A percentile compares a stretch with the other conserved stretches of the same genome.
phyloP scores from a whole-genome alignment of 2,329 filamentous ascomycete genomes.

The Emmonsia crescens region DNA sequence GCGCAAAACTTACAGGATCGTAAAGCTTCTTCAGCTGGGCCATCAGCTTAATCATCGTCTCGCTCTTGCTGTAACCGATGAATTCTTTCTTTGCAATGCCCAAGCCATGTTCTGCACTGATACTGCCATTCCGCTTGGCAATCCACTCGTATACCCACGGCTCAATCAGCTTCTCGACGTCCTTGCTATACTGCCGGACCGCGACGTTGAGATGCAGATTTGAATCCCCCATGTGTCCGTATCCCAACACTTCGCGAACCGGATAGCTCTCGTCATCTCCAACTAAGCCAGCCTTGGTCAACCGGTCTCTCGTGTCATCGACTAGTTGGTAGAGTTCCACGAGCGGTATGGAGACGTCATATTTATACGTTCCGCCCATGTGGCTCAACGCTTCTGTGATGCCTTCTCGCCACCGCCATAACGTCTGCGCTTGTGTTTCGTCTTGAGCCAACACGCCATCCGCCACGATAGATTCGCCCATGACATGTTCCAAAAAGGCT shows the following conservation, averaged over 20 bases:
- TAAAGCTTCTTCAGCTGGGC: slow-evolving; percentile 89
- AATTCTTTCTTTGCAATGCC: slow-evolving; percentile 93
- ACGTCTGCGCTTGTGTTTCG: slow-evolving; percentile 71
- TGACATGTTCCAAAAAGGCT: slow-evolving; percentile 79
- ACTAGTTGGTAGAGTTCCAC: slow-evolving; percentile 79
- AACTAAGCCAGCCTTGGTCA: slow-evolving; percentile 64
- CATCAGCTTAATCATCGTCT: slow-evolving; percentile 83
- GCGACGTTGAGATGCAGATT: slow-evolving; percentile 92
- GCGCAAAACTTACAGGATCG: slow-evolving; percentile 62
- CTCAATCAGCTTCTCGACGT: slow-evolving; percentile 77
- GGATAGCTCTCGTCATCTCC: slow-evolving; percentile 65
- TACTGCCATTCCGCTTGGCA: slow-evolving; percentile 72
- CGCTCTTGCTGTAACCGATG: slow-evolving; percentile 82
- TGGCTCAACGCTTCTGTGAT: slow-evolving; percentile 83
- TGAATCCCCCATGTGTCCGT: slow-evolving; percentile 95
- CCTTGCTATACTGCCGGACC: slow-evolving; percentile 70
- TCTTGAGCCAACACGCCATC: slow-evolving; percentile 91
- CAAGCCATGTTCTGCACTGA: slow-evolving; percentile 91
- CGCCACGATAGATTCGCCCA: slow-evolving; percentile 72
- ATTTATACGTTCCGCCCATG: slow-evolving; percentile 95
- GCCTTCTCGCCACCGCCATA: slow-evolving; percentile 91
- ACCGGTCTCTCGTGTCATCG: slow-evolving; percentile 64
- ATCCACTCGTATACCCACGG: slow-evolving; percentile 99
- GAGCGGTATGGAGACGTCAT: slow-evolving; percentile 90
- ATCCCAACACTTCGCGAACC: slow-evolving; percentile 83